Conservation (phyloP, 495 filamentous ascomycete species). For the Hypoxylon cercidicola region DNA sequence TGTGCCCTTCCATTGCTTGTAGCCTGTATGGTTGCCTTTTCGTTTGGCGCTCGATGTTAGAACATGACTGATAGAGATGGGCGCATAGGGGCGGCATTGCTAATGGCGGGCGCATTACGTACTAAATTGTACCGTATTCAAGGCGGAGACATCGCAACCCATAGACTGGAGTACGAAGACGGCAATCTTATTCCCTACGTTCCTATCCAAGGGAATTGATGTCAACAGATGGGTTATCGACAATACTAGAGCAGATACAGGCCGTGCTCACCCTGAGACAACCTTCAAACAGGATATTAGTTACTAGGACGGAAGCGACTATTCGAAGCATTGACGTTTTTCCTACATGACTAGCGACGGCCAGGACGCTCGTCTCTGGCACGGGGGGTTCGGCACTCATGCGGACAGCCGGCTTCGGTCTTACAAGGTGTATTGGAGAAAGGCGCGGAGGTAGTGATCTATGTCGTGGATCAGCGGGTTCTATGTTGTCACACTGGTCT, state of each 20-base stretch:
- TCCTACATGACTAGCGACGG: constrained; percentile 98
- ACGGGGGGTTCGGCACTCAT: constrained; percentile 64
- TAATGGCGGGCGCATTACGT: constrained; percentile 31
- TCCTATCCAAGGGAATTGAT: constrained; percentile 60
- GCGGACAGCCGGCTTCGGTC: constrained; percentile 20
- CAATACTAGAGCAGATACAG: constrained; percentile 26
- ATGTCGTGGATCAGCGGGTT: neutral
- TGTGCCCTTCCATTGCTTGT: constrained; percentile 85
- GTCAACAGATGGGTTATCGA: constrained; percentile 30
- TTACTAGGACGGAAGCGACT: constrained; percentile 38
- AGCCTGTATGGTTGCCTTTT: constrained; percentile 92
- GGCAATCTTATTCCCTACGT: constrained; percentile 97
- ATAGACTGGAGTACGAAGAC: constrained; percentile 91
- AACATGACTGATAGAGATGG: neutral
- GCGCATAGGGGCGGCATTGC: constrained; percentile 1
- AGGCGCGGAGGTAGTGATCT: neutral
- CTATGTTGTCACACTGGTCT: constrained; percentile 10
- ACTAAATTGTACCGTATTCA: constrained; percentile 98
- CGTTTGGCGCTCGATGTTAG: constrained; percentile 17
- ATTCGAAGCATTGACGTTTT: constrained; percentile 25
- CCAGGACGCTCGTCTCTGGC: constrained; percentile 88
- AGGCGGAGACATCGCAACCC: constrained; percentile 89
- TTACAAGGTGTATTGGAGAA: neutral
- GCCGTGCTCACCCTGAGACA: constrained; percentile 74
- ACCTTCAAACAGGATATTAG: constrained; percentile 65